Evolutionary conservation across 495 filamentous ascomycete species (phyloP), one percentile per base, ranked within the genome.

Genomic region (Penicillium robsamsonii): DNA sequence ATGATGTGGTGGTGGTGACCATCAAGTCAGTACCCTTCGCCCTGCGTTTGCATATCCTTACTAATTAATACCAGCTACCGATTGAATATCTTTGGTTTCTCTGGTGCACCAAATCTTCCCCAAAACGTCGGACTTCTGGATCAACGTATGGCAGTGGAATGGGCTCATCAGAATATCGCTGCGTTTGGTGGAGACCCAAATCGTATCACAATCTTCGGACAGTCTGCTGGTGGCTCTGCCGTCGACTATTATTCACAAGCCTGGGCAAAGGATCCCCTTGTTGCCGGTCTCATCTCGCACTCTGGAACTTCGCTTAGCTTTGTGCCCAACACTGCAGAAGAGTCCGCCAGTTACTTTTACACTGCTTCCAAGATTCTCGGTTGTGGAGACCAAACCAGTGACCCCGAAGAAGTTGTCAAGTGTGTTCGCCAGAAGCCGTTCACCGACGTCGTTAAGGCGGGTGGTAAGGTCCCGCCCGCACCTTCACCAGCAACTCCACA

Each of bases 121-220:
- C 54, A 65, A 22, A 82, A 82, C 47, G 53, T 67, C 3, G 77
- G 68, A 8, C 62, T 81, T 1, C 70, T 76, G 9, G 74, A 81
- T 55, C 75, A 80, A 52, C 74, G 79, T 13, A 51, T 69, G 18
- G 76, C 73, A 9, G 55, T 79, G 15, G 78, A 79, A 66, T 81
- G 81, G 80, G 78, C 88, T 0, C 76, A 81, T 29, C 78, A 82
- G 56, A 89, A 89, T 60, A 87, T 89, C 47, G 78, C 70, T 18
- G 69, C 42, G 5, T 81, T 81, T 57, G 76, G 79, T 50, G 79
- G 78, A 22, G 74, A 80, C 57, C 37, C 85, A 4, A 64, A 71
- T 17, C 81, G 79, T 56, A 84, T 87, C 50, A 73, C 71, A 1
- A 71, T 86, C 40, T 80, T 77, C 58, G 85, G 84, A 30, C 75